phyloP scores from a whole-genome alignment of 306 rosid species.

The Crotalaria pallida region DNA sequence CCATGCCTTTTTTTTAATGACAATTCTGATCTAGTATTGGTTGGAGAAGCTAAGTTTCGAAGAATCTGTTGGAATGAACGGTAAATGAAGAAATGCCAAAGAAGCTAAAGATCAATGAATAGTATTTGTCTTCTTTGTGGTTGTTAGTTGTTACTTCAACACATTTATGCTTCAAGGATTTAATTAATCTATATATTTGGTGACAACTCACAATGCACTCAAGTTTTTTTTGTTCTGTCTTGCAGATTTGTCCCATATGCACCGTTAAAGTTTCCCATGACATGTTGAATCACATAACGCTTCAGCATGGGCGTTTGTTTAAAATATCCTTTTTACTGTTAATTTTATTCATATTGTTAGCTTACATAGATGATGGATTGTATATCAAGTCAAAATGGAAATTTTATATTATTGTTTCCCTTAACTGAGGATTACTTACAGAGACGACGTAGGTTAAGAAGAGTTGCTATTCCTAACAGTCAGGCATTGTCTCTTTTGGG shows the following conservation, averaged over 20 bases:
- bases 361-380: neutral
- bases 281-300: constrained; percentile 83
- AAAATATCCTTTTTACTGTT: constrained; percentile 68
- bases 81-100: neutral
- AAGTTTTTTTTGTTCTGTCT: constrained; percentile 15
- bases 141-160: neutral
- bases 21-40: no score
- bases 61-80: neutral
- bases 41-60: neutral
- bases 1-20: no score
- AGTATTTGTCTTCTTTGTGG: neutral
- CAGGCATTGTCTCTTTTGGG: constrained; percentile 59
- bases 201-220: constrained; percentile 12
- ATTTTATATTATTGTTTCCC: constrained; percentile 26
- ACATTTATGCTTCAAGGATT: neutral
- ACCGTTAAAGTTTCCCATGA: constrained; percentile 78
- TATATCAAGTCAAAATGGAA: neutral
- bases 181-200: constrained; percentile 4
- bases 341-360: neutral
- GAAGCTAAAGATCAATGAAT: constrained; percentile 9
- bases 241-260: constrained; percentile 94
- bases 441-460: constrained; percentile 78
- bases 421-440: constrained; percentile 76
- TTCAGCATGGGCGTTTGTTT: constrained; percentile 84
- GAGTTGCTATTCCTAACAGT: constrained; percentile 77